phyloP scores from a whole-genome alignment of 2,329 filamentous ascomycete species.

The Neoascochyta sp. region DNA sequence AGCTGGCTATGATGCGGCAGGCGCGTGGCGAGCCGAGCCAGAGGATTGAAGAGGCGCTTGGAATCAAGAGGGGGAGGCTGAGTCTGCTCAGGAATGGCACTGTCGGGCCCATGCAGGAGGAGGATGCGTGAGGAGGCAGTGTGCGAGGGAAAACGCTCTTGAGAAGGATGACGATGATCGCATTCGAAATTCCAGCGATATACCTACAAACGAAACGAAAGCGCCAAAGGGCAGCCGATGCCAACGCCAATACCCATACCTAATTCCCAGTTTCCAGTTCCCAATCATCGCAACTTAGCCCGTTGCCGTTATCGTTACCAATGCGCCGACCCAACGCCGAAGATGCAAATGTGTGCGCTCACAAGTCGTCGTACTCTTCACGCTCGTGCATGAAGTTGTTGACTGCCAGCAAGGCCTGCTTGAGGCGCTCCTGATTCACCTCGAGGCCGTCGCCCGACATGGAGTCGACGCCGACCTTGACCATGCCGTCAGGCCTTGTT shows the following conservation, averaged over 20 bases:
- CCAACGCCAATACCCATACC: conserved; percentile 9
- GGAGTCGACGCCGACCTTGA: conserved; percentile 34
- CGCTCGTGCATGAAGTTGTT: conserved; percentile 40
- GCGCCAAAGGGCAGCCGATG: conserved; percentile 8
- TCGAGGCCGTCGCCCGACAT: conserved; percentile 32
- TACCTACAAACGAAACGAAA: conserved; percentile 17
- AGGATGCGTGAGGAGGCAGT: conserved; percentile 1
- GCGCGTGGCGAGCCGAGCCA: conserved; percentile 26
- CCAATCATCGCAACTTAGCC: conserved; percentile 17
- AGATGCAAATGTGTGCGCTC: conserved; percentile 10
- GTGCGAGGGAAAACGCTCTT: conserved; percentile 3
- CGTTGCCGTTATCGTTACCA: conserved; percentile 12
- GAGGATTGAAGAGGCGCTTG: conserved; percentile 31
- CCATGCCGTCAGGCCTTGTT: conserved; percentile 27
- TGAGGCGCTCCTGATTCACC: conserved; percentile 31
- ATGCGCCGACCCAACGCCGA: conserved; percentile 20
- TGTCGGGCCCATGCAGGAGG: conserved; percentile 21
- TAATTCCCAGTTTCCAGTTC: conserved; percentile 3
- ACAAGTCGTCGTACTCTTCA: conserved; percentile 23
- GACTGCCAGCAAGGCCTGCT: conserved; percentile 32
- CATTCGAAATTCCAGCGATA: conserved; percentile 14
- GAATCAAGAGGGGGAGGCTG: conserved; percentile 34
- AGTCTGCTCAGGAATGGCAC: conserved; percentile 21
- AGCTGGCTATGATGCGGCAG: conserved; percentile 35
- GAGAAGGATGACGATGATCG: conserved; percentile 4